These are phyloP conservation scores for Candida oleophila DNA, from an alignment of 805 yeast species.

Conservation along the genomic window DNA sequence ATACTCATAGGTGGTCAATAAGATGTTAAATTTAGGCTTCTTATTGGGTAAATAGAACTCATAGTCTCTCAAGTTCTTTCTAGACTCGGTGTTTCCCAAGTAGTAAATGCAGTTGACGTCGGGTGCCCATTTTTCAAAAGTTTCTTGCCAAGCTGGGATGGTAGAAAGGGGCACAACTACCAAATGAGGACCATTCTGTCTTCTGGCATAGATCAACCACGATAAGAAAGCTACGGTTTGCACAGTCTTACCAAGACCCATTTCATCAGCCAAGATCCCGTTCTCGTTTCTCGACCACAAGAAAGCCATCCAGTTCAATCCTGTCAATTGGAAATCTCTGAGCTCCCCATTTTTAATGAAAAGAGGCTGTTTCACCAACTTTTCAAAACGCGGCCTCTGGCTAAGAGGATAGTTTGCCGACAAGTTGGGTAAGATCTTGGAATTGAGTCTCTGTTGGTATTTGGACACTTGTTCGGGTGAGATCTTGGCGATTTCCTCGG, in stretches of 20 bases:
- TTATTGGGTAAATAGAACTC: slow-evolving; percentile 71
- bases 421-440: slow-evolving; percentile 79
- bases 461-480: slow-evolving; percentile 83
- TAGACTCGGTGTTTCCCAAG: slow-evolving; percentile 86
- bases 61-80: slow-evolving; percentile 76
- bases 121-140: slow-evolving; percentile 97
- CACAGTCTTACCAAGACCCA: slow-evolving; percentile 98
- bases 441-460: slow-evolving; percentile 76
- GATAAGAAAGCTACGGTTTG: slow-evolving; percentile 93
- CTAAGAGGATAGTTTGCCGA: slow-evolving; percentile 71
- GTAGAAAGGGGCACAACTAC: slow-evolving; percentile 97
- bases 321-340: slow-evolving; percentile 96
- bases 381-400: slow-evolving; percentile 85
- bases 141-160: slow-evolving; percentile 98
- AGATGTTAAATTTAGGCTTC: slow-evolving; percentile 86
- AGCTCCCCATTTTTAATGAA: slow-evolving; percentile 88
- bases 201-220: slow-evolving; percentile 91
- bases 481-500: slow-evolving; percentile 76
- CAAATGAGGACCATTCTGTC: slow-evolving; percentile 96
- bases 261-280: slow-evolving; percentile 96
- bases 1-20: slow-evolving; percentile 94
- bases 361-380: slow-evolving; percentile 79
- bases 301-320: slow-evolving; percentile 99
- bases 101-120: slow-evolving; percentile 91
- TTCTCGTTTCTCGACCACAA: slow-evolving; percentile 97